Base-by-base conservation (phyloP, 169 alveolate genomes). In the Plasmodium berghei region DNA sequence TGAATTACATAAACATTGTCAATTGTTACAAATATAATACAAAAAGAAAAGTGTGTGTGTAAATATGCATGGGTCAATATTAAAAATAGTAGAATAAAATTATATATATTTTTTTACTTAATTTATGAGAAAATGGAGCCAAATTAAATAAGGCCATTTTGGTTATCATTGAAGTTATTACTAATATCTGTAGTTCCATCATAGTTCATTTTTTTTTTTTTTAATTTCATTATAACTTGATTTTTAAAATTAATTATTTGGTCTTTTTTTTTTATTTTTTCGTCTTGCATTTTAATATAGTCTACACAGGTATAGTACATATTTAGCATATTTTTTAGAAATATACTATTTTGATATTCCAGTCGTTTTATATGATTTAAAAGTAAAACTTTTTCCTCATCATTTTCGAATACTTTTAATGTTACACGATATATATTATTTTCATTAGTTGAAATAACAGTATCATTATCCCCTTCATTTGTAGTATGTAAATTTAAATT, bases 261-360 rank as follows among this genome's bases (percentile, higher is more conserved):
- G 28, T 73, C 89, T 20, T 87, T 71, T 54, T 87, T 48, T 72
- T 73, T 87, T 56, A 87, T 73, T 87, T 74, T 87, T 48, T 87
- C 85, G 28, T 87, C 89, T 52, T 87, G 92, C 72, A 73, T 56
- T 55, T 74, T 74, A 42, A 87, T 74, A 62, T 87, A 87, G 46
- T 87, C 92, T 40, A 72, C 59, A 64, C 88, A 87, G 14, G 67
- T 83, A 42, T 87, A 73, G 59, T 87, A 87, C 92, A 87, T 73
- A 64, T 74, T 87, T 56, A 73, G 48, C 28, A 87, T 9, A 58
- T 87, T 87, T 28, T 87, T 73, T 6, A 87, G 77, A n/a, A 87
- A 87, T 72, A 87, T 71, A 55, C 66, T 63, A 56, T 73, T 87
- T 52, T 74, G 92, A 87, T 87, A 72, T 61, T 87, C 88, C 16